Base-by-base conservation (phyloP, 768 basidiomycete genomes). In the Hygrocybe coccinea region DNA sequence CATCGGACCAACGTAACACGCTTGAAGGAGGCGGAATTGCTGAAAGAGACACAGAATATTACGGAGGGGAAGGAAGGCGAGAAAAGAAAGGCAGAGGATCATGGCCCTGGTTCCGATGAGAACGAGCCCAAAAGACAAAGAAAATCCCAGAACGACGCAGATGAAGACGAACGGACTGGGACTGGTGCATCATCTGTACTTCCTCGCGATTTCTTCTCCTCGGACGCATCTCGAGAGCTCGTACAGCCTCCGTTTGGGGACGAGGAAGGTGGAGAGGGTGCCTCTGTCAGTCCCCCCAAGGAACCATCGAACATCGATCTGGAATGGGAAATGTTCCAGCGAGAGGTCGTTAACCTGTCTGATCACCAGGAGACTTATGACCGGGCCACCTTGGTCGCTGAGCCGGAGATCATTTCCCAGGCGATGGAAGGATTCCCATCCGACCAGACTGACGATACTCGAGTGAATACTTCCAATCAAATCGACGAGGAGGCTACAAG, bases 301-400 rank as follows among this genome's bases (percentile, higher is more conserved):
- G 56, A 65, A 29, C 62, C 63, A 47, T 46, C 76, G 7, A 65
- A 69, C 5, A 67, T 91, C 17, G 91, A 92, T 62, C 68, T 76
- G 34, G 91, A 91, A 68, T 91, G 86, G 75, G 81, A 82, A 60
- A 75, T 70, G 34, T 93, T 93, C 71, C 84, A 90, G 64, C 78
- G 77, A 41, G 76, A 82, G 49, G 76, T 90, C 46, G 63, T 89
- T 54, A 74, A 78, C 52, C 69, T 69, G 17, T 67, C 74, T 29
- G 70, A 79, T 53, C 59, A 65, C 2, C 74, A 62, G 12, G 83
- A 85, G 57, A 65, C 78, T 14, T 91, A 83, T 65, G 80, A 83
- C 47, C 79, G 74, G 21, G 91, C 90, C 4, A 92, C 90, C 7
- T 66, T 91, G 17, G 63, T 82, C 54, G 87, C 81, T 1, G 89